Evolutionary conservation across 257 asterid genomes (phyloP).

Genomic region (Lavandula angustifolia): DNA sequence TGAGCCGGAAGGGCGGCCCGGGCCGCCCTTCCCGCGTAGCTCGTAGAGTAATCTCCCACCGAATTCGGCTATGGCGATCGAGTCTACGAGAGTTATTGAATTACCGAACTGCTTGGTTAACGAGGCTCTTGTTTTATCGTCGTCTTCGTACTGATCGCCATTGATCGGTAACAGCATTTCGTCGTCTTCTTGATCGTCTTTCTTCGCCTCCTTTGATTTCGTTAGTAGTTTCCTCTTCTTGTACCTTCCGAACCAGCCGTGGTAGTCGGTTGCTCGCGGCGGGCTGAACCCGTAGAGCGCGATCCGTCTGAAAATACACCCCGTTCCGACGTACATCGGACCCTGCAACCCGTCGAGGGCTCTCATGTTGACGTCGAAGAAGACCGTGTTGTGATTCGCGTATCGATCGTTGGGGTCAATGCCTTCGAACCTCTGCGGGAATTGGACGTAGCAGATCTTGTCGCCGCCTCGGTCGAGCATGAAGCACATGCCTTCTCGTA

Average conservation of each 20-base stretch:
- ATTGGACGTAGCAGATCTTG: conserved; percentile 79
- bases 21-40: conserved; percentile 69
- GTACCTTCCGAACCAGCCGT: conserved; percentile 71
- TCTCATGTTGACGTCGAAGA: conserved; percentile 91
- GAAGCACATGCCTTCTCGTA: conserved; percentile 95
- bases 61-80: conserved; percentile 84
- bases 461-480: conserved; percentile 97
- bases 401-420: conserved; percentile 89
- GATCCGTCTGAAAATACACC: conserved; percentile 79
- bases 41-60: conserved; percentile 83
- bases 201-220: conserved; percentile 39
- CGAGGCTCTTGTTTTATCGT: conserved; percentile 44
- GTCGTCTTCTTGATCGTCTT: conserved; percentile 48
- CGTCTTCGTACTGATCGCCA: conserved; percentile 51
- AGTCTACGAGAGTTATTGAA: conserved; percentile 63
- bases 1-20: conserved; percentile 80
- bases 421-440: conserved; percentile 91
- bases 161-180: conserved; percentile 63
- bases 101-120: conserved; percentile 72
- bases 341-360: conserved; percentile 95
- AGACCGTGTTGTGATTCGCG: conserved; percentile 90
- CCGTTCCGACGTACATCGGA: conserved; percentile 96
- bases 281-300: conserved; percentile 92
- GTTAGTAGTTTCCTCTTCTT: conserved; percentile 52
- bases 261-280: conserved; percentile 84